Evolutionary conservation across 441 rosid genomes (phyloP).

Genomic region (Capsella rubella): DNA sequence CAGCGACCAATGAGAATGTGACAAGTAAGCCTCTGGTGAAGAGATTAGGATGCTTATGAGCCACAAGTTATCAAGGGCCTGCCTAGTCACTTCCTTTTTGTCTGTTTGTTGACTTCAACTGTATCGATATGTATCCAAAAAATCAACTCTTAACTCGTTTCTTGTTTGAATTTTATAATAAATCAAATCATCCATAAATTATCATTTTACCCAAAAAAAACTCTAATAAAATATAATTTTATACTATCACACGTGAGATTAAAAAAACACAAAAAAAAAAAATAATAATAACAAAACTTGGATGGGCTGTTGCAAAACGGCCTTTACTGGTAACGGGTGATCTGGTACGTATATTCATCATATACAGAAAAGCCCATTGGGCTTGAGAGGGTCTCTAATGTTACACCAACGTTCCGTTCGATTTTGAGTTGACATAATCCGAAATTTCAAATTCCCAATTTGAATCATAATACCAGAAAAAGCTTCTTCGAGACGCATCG

Average conservation of each 20-base stretch:
- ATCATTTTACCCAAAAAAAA: neutral
- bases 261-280: no score
- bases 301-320: slow-evolving; percentile 6
- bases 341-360: neutral
- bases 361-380: slow-evolving; percentile 39
- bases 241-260: neutral
- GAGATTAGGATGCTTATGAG: slow-evolving; percentile 50
- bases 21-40: slow-evolving; percentile 27
- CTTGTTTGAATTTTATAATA: neutral
- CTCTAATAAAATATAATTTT: neutral
- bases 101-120: no score
- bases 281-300: neutral
- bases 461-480: neutral
- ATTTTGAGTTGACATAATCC: neutral
- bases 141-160: neutral
- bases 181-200: neutral
- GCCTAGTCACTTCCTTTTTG: neutral
- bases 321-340: neutral
- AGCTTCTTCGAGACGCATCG: slow-evolving; percentile 30
- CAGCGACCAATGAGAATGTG: slow-evolving; percentile 36
- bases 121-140: neutral
- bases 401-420: neutral
- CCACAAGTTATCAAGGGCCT: slow-evolving; percentile 12
- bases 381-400: slow-evolving; percentile 4
- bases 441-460: slow-evolving; percentile 24